Percentiles rank a stretch among this genome's conserved stretches.
These are phyloP conservation scores for Stromatinia cepivora DNA, from an alignment of 2,329 filamentous ascomycete genomes.

Conservation along the genomic window DNA sequence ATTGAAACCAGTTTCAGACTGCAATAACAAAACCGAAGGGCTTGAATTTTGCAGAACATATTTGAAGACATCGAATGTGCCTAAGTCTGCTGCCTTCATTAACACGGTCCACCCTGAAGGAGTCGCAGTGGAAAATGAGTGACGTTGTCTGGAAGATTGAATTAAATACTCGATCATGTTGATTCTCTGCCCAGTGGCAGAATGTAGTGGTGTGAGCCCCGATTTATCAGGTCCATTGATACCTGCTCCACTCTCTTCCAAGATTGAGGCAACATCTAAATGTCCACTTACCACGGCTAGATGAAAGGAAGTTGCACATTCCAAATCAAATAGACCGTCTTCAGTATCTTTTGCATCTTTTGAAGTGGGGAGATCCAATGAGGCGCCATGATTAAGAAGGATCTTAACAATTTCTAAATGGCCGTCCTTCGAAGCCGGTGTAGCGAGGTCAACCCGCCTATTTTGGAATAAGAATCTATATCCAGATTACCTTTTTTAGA, in stretches of 20 bases:
- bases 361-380: not conserved
- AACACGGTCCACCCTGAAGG: not conserved
- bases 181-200: not conserved
- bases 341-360: not conserved
- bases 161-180: not conserved
- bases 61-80: not conserved
- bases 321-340: not conserved
- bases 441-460: slow-evolving; percentile 7
- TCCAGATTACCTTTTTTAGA: not conserved
- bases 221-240: not conserved
- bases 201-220: not conserved
- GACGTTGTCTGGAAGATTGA: not conserved
- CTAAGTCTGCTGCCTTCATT: not conserved
- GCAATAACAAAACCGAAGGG: not conserved
- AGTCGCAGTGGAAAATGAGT: not conserved
- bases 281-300: not conserved
- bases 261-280: not conserved
- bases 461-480: not conserved
- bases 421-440: slow-evolving; percentile 15
- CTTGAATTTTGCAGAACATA: not conserved
- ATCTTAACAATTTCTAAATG: slow-evolving; percentile 2
- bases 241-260: not conserved
- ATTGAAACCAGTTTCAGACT: not conserved
- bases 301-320: not conserved
- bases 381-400: slow-evolving; percentile 11